Evolutionary conservation across 345 rosid genomes (phyloP).

Genomic region (Brassica napus): Da-Ae NC_063443.1:1433001-1433500

Average conservation of each 20-base stretch:
- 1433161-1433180: neutral
- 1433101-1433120: neutral
- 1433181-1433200: neutral
- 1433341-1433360: neutral
- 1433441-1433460: slow-evolving; percentile 8
- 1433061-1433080: neutral
- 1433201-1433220: neutral
- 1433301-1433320: neutral
- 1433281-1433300: neutral
- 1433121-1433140: neutral
- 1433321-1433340: neutral
- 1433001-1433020: slow-evolving; percentile 30
- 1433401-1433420: slow-evolving; percentile 4
- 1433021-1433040: slow-evolving; percentile 33
- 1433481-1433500: neutral
- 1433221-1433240: neutral
- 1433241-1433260: neutral
- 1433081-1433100: neutral
- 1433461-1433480: slow-evolving; percentile 15
- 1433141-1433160: neutral
- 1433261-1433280: neutral
- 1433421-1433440: slow-evolving; percentile 28
- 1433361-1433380: neutral
- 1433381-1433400: neutral
- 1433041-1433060: slow-evolving; percentile 21